These are phyloP conservation scores for Senna tora DNA, from an alignment of 306 rosid genomes.

Conservation along the genomic window DNA sequence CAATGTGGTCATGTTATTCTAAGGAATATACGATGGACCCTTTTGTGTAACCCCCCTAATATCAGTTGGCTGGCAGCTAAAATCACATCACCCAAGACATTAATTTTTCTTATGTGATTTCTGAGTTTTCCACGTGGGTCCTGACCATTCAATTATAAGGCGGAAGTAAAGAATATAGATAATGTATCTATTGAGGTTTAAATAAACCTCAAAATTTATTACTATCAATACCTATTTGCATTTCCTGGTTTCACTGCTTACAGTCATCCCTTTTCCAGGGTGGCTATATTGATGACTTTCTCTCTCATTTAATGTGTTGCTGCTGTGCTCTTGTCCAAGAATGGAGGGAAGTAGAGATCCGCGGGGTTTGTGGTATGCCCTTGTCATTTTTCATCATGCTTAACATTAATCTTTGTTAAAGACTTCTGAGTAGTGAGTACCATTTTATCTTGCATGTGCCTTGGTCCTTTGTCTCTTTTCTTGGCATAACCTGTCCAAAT, in stretches of 20 bases:
- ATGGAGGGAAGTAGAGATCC: constrained; percentile 97
- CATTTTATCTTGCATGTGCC: constrained; percentile 15
- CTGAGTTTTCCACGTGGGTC: constrained; percentile 13
- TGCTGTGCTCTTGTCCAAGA: constrained; percentile 99
- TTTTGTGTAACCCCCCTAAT: not conserved
- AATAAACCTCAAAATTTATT: constrained; percentile 20
- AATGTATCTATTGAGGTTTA: constrained; percentile 25
- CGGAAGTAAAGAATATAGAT: not conserved
- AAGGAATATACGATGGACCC: not conserved
- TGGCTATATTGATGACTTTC: constrained; percentile 89
- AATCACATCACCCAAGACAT: not conserved
- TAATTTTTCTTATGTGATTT: not conserved
- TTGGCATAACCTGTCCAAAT: constrained; percentile 3
- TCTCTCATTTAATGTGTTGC: constrained; percentile 96
- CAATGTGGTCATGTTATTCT: constrained; percentile 10
- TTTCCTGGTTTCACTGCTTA: constrained; percentile 31
- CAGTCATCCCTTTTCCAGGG: constrained; percentile 58
- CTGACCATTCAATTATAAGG: not conserved
- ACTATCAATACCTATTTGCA: constrained; percentile 1
- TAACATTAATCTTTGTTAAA: constrained; percentile 4
- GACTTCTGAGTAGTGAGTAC: not conserved
- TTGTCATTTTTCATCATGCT: constrained; percentile 25
- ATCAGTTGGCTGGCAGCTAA: constrained; percentile 24
- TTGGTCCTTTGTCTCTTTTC: constrained; percentile 18
- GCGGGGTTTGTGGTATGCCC: constrained; percentile 72